phyloP scores from a whole-genome alignment of 495 filamentous ascomycete genomes.

The Lasiosphaeris hirsuta region DNA sequence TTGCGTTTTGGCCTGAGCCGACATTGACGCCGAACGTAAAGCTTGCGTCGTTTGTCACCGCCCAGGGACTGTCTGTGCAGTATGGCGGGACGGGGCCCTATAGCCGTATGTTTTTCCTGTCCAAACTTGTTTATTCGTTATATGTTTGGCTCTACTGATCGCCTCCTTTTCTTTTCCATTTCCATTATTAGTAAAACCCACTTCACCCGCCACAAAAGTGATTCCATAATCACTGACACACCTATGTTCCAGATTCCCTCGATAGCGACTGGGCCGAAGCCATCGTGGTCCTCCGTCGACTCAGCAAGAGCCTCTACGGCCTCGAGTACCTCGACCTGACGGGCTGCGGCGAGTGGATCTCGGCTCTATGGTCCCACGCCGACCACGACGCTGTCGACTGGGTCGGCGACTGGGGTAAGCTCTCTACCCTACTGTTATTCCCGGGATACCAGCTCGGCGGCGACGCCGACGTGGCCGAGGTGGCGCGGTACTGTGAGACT shows the following conservation, averaged over 20 bases:
- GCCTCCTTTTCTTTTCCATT: neutral
- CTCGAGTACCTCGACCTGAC: slow-evolving; percentile 79
- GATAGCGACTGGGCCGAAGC: slow-evolving; percentile 72
- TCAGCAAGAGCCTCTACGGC: slow-evolving; percentile 64
- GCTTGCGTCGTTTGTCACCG: slow-evolving; percentile 44
- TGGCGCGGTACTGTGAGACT: slow-evolving; percentile 24
- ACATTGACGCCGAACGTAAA: slow-evolving; percentile 62
- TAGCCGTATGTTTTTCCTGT: slow-evolving; percentile 33
- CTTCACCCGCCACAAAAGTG: too few species aligned
- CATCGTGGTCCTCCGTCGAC: slow-evolving; percentile 61
- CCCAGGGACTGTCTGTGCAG: slow-evolving; percentile 38
- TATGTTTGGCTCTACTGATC: neutral
- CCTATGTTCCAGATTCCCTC: slow-evolving; percentile 30
- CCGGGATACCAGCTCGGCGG: slow-evolving; percentile 31
- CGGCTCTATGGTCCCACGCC: slow-evolving; percentile 48
- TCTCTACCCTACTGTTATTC: slow-evolving; percentile 34
- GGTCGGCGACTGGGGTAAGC: slow-evolving; percentile 45
- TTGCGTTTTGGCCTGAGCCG: slow-evolving; percentile 79
- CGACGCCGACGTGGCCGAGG: slow-evolving; percentile 14
- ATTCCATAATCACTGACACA: too few species aligned
- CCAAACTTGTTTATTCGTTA: too few species aligned
- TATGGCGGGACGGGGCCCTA: slow-evolving; percentile 65
- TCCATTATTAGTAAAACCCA: neutral
- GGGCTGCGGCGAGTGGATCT: slow-evolving; percentile 69
- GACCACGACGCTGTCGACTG: slow-evolving; percentile 41